Evolutionary conservation across 441 rosid genomes (phyloP).

Genomic region (Populus hybrid): DNA sequence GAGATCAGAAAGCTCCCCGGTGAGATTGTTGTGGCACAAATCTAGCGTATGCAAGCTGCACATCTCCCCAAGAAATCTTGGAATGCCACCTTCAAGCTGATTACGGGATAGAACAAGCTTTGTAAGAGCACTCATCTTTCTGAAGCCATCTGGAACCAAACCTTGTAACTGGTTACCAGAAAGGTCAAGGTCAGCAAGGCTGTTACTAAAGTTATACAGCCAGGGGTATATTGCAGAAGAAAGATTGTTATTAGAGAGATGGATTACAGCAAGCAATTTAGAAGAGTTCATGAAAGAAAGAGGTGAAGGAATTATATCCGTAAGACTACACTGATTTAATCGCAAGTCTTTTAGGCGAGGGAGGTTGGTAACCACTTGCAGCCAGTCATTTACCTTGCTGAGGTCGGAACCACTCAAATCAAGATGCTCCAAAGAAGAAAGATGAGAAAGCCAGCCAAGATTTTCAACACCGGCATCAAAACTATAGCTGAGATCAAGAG

Average conservation of each 20-base stretch:
- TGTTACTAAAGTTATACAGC: constrained; percentile 3
- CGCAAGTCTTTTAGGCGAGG: background rate
- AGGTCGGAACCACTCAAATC: background rate
- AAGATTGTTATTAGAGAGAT: constrained; percentile 5
- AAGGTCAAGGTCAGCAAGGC: constrained; percentile 5
- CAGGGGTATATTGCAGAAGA: background rate
- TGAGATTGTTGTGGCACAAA: constrained; percentile 12
- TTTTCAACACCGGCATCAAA: background rate
- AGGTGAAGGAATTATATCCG: background rate
- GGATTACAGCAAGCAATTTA: background rate
- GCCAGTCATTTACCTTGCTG: background rate
- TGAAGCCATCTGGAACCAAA: background rate
- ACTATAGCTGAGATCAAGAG: constrained; percentile 16
- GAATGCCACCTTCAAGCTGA: constrained; percentile 8
- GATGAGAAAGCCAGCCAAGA: constrained; percentile 4
- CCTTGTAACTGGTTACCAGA: background rate
- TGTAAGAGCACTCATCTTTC: background rate
- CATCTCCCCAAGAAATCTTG: constrained; percentile 11
- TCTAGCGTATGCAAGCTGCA: constrained; percentile 14
- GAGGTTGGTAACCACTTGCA: constrained; percentile 3
- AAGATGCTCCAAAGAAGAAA: constrained; percentile 6
- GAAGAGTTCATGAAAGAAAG: constrained; percentile 12
- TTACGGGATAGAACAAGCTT: constrained; percentile 2
- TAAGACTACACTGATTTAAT: background rate
- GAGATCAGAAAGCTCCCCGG: constrained; percentile 1